These are phyloP conservation scores for Cymodocea nodosa DNA, from an alignment of 116 monocot genomes.

Conservation along the genomic window DNA sequence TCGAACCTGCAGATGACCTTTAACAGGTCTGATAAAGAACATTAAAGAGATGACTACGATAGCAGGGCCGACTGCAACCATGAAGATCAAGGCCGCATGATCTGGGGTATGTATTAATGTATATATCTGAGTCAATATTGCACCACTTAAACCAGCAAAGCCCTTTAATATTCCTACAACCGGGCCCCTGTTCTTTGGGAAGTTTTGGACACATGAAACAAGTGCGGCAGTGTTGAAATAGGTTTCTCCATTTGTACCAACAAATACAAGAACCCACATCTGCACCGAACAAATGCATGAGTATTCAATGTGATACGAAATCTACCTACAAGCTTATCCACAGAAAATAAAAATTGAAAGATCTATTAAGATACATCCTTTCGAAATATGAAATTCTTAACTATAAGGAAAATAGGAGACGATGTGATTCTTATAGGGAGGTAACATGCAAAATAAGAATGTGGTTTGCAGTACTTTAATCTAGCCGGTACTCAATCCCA, in stretches of 20 bases:
- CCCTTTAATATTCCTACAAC: conserved; percentile 87
- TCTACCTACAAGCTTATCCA: too few species aligned
- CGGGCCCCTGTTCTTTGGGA: conserved; percentile 74
- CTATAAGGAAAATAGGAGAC: too few species aligned
- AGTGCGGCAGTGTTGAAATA: conserved; percentile 91
- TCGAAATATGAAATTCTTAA: too few species aligned
- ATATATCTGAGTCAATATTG: conserved; percentile 79
- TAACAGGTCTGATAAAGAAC: conserved; percentile 89
- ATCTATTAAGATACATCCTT: too few species aligned
- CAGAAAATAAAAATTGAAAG: too few species aligned
- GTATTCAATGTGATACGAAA: not conserved
- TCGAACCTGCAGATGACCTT: conserved; percentile 72
- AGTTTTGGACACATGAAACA: conserved; percentile 94
- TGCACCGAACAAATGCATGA: conserved; percentile 17
- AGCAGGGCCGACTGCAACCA: conserved; percentile 80
- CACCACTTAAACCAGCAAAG: conserved; percentile 84
- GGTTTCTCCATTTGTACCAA: conserved; percentile 94
- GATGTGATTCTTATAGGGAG: too few species aligned
- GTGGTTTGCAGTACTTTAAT: too few species aligned
- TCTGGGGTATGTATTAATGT: conserved; percentile 49
- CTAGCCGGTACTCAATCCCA: too few species aligned
- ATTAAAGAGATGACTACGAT: conserved; percentile 67
- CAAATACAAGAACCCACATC: conserved; percentile 90
- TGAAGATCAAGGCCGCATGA: conserved; percentile 64
- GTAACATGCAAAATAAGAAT: too few species aligned